Conservation (phyloP, 2,329 filamentous ascomycete genomes). For the Exophiala alcalophila region DNA sequence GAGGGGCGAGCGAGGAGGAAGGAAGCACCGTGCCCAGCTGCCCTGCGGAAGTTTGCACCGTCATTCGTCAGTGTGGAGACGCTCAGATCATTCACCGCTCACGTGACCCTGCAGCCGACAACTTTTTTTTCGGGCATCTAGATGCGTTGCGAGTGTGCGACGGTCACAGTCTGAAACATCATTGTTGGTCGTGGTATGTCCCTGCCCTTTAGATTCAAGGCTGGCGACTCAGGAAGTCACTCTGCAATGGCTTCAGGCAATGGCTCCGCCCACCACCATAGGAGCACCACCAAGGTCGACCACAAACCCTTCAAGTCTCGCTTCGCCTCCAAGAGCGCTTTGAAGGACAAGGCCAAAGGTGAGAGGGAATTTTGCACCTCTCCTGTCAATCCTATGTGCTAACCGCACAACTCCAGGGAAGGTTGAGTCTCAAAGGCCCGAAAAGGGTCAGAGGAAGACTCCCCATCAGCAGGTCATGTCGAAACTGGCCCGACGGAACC, state of each 20-base stretch:
- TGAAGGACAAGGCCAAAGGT: constrained; percentile 87
- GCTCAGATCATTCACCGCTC: too few species aligned
- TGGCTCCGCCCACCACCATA: constrained; percentile 72
- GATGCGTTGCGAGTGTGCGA: too few species aligned
- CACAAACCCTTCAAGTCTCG: constrained; percentile 92
- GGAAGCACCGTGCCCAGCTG: too few species aligned
- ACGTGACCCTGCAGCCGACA: too few species aligned
- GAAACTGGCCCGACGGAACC: constrained; percentile 91
- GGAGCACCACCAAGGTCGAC: constrained; percentile 82
- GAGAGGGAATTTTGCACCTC: constrained; percentile 16
- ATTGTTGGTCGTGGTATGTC: too few species aligned
- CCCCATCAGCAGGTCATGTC: constrained; percentile 96
- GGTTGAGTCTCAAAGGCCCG: constrained; percentile 58
- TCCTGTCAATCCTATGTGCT: too few species aligned
- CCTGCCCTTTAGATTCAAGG: constrained; percentile 84
- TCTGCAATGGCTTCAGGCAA: constrained; percentile 71
- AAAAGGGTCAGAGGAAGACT: constrained; percentile 75
- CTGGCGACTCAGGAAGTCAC: constrained; percentile 58
- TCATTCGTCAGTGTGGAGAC: too few species aligned
- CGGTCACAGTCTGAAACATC: too few species aligned
- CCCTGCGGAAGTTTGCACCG: too few species aligned
- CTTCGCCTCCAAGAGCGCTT: constrained; percentile 80
- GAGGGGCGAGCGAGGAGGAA: too few species aligned
- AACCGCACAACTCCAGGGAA: constrained; percentile 64
- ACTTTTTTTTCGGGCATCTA: too few species aligned